A percentile compares a stretch with the other conserved stretches of the same genome.
Conservation (phyloP, 148 eudicot genomes). For the Fagopyrum homotropicum region DNA sequence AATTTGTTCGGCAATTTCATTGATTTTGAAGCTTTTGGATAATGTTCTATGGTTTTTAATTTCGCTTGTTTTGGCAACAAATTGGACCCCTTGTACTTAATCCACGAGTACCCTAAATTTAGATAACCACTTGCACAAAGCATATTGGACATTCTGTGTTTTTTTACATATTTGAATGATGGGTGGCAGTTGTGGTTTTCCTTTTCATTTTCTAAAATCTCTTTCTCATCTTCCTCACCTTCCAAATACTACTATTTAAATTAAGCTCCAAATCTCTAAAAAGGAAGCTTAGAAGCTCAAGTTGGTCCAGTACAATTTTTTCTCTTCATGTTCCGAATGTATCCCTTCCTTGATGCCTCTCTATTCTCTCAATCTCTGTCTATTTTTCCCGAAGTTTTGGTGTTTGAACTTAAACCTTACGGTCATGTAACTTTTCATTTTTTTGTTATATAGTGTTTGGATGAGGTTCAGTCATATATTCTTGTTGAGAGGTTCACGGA, state of each 20-base stretch:
- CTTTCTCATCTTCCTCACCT: neutral
- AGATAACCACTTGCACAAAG: neutral
- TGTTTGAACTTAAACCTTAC: neutral
- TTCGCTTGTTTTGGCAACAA: neutral
- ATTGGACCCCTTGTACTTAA: neutral
- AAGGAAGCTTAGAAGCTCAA: neutral
- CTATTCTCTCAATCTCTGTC: neutral
- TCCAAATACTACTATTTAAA: neutral
- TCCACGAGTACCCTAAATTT: neutral
- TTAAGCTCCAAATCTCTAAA: neutral
- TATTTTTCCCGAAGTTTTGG: neutral
- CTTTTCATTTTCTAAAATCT: neutral
- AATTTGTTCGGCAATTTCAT: no score
- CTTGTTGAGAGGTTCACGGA: slow-evolving; percentile 52
- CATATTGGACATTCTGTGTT: neutral
- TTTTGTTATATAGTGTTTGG: slow-evolving; percentile 49
- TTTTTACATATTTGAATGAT: neutral
- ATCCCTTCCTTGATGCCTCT: neutral
- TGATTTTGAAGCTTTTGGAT: no score
- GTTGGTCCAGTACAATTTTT: neutral
- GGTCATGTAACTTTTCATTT: slow-evolving; percentile 5
- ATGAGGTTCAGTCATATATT: slow-evolving; percentile 93
- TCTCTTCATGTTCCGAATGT: neutral
- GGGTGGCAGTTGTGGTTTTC: neutral
- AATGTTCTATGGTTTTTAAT: neutral